phyloP scores from a whole-genome alignment of 345 rosid species.

The Corchorus capsularis region DNA sequence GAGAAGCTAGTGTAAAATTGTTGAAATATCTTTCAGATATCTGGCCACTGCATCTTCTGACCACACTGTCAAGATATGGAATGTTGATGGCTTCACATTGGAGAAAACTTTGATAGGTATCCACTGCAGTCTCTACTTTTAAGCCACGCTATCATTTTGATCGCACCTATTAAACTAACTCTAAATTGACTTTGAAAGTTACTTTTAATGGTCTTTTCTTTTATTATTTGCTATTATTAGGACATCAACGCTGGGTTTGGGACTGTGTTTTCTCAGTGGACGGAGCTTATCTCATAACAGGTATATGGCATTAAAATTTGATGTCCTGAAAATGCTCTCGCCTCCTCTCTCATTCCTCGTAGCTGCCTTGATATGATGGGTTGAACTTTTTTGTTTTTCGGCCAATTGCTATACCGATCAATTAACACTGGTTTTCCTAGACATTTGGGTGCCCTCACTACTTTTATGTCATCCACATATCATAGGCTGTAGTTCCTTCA shows the following conservation, averaged over 20 bases:
- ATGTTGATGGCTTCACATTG: conserved; percentile 88
- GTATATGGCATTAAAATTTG: conserved; percentile 31
- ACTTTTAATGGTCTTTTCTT: not conserved
- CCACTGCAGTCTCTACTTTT: not conserved
- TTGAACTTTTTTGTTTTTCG: not conserved
- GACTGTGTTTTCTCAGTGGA: conserved; percentile 98
- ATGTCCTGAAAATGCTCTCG: not conserved
- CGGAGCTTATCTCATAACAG: conserved; percentile 94
- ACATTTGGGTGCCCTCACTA: not conserved
- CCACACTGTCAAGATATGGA: conserved; percentile 94
- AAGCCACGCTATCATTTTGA: conserved; percentile 1
- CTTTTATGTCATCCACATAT: not conserved
- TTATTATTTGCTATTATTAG: conserved; percentile 36
- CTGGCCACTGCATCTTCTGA: conserved; percentile 97
- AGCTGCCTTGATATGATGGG: not conserved
- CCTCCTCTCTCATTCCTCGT: too few species aligned
- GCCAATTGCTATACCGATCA: not conserved
- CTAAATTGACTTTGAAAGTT: not conserved
- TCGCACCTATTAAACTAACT: not conserved
- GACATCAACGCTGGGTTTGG: conserved; percentile 98
- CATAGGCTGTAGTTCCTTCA: not conserved
- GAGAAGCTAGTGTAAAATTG: conserved; percentile 3
- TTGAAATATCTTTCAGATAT: conserved; percentile 51
- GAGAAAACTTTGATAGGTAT: conserved; percentile 82
- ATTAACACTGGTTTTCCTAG: not conserved